These are phyloP conservation scores for Phytophthora hibernalis DNA, from an alignment of 352 stramenopile species.

Conservation along the genomic window DNA sequence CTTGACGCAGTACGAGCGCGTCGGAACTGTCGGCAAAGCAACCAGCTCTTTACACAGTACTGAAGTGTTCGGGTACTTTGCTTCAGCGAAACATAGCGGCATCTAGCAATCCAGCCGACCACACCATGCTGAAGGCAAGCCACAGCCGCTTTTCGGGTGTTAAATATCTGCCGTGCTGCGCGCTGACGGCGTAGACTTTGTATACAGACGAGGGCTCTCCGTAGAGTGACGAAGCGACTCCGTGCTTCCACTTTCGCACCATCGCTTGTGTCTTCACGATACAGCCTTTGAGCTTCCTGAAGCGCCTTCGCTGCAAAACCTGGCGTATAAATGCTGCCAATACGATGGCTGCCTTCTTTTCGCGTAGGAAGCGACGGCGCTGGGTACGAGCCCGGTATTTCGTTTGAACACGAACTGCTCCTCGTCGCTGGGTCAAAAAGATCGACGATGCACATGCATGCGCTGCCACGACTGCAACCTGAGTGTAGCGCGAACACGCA, in stretches of 20 bases:
- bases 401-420: slow-evolving; percentile 56
- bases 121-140: slow-evolving; percentile 55
- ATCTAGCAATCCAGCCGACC: slow-evolving; percentile 55
- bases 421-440: slow-evolving; percentile 39
- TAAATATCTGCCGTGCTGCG: slow-evolving; percentile 29
- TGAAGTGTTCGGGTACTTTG: slow-evolving; percentile 46
- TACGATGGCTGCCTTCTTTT: slow-evolving; percentile 65
- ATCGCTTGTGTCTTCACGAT: slow-evolving; percentile 76
- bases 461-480: slow-evolving; percentile 66
- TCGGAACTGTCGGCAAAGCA: slow-evolving; percentile 55
- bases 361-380: slow-evolving; percentile 53
- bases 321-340: slow-evolving; percentile 76
- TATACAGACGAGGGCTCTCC: slow-evolving; percentile 39
- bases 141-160: slow-evolving; percentile 41
- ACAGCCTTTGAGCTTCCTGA: slow-evolving; percentile 64
- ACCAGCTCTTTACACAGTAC: slow-evolving; percentile 62
- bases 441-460: slow-evolving; percentile 47
- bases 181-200: slow-evolving; percentile 59
- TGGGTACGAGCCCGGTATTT: slow-evolving; percentile 47
- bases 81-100: slow-evolving; percentile 48
- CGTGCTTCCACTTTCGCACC: slow-evolving; percentile 54
- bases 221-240: slow-evolving; percentile 37
- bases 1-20: slow-evolving; percentile 32
- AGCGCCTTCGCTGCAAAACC: slow-evolving; percentile 66
- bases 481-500: slow-evolving; percentile 46